phyloP scores from a whole-genome alignment of 2,329 filamentous ascomycete species.

The Cucurbitaria berberidis region DNA sequence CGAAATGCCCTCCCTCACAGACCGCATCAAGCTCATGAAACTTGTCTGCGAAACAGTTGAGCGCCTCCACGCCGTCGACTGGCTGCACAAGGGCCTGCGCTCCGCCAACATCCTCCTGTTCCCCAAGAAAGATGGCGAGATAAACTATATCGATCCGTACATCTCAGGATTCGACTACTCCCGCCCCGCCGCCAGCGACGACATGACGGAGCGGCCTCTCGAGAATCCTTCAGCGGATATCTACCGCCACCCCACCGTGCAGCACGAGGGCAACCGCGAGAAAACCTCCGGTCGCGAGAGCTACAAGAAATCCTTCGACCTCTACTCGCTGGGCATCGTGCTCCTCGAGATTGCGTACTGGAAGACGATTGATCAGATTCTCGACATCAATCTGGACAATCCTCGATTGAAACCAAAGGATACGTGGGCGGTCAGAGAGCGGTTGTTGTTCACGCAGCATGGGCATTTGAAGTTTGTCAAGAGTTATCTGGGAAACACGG shows the following conservation, averaged over 20 bases:
- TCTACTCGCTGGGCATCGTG: conserved; percentile 61
- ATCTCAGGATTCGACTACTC: conserved; percentile 64
- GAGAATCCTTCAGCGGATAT: conserved; percentile 56
- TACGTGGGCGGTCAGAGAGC: conserved; percentile 46
- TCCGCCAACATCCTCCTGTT: conserved; percentile 63
- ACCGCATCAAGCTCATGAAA: conserved; percentile 59
- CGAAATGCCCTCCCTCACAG: conserved; percentile 57
- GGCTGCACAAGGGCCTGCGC: conserved; percentile 65
- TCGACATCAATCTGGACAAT: conserved; percentile 46
- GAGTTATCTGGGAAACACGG: conserved; percentile 33
- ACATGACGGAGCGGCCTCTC: conserved; percentile 58
- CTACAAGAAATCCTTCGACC: conserved; percentile 59
- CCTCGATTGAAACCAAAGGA: conserved; percentile 45
- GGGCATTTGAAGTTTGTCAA: conserved; percentile 30
- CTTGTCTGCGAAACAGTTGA: conserved; percentile 61
- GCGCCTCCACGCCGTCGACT: conserved; percentile 62
- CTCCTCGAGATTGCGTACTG: conserved; percentile 63
- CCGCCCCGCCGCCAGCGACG: conserved; percentile 57
- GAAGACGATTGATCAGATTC: conserved; percentile 54
- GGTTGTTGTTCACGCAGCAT: conserved; percentile 27
- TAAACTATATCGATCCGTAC: conserved; percentile 53
- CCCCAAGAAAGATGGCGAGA: conserved; percentile 27
- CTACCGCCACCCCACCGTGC: conserved; percentile 58
- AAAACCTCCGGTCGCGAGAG: conserved; percentile 13
- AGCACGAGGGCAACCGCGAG: conserved; percentile 46